These are phyloP conservation scores for Quercus robur DNA, from an alignment of 306 rosid genomes.

Conservation along the genomic window DNA sequence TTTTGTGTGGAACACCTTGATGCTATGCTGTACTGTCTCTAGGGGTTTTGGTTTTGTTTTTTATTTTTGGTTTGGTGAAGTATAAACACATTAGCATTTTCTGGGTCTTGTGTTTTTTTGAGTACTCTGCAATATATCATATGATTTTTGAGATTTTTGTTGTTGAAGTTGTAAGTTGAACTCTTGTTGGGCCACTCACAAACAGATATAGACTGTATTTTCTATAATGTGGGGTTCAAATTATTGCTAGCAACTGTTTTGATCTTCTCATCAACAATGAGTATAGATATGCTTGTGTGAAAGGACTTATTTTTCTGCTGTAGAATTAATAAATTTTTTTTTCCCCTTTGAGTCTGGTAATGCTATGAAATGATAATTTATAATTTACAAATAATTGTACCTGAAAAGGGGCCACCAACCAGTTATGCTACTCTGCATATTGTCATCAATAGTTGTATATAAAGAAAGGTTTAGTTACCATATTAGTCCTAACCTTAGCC, in stretches of 20 bases:
- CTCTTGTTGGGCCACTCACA: neutral
- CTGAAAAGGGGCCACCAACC: no score
- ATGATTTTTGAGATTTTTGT: neutral
- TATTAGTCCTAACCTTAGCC: no score
- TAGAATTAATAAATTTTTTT: no score
- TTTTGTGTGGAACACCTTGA: neutral
- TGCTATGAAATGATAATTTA: no score
- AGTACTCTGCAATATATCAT: neutral
- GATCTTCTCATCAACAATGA: neutral
- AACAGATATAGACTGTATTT: neutral
- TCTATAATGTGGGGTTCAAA: slow-evolving; percentile 7
- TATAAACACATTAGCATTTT: neutral
- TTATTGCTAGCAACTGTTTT: neutral
- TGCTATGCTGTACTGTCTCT: neutral
- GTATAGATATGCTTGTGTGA: no score
- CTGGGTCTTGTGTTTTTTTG: neutral
- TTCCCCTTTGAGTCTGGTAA: no score
- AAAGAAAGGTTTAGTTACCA: no score
- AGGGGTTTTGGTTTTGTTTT: slow-evolving; percentile 9
- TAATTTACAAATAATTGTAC: no score
- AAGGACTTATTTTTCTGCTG: no score
- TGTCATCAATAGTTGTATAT: no score
- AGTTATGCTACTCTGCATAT: no score
- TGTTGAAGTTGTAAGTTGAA: neutral
- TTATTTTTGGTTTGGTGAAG: neutral